Conservation (phyloP, 2,329 filamentous ascomycete genomes). For the Hyphodiscus sp. region DNA sequence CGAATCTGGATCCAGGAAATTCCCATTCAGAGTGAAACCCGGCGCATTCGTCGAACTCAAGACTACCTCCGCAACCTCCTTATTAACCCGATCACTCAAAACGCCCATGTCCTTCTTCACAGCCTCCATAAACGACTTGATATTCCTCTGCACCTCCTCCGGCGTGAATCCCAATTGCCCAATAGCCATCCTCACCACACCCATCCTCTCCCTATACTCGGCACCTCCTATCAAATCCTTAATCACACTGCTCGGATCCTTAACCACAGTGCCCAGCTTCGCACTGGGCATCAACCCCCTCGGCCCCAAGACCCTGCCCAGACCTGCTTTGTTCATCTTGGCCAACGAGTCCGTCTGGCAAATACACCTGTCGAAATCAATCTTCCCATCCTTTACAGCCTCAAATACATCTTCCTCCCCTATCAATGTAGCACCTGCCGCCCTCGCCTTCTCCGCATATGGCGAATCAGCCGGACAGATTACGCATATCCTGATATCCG, state of each 20-base stretch:
- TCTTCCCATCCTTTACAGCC: slow-evolving; percentile 60
- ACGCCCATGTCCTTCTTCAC: slow-evolving; percentile 71
- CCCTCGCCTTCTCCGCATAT: slow-evolving; percentile 64
- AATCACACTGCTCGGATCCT: slow-evolving; percentile 68
- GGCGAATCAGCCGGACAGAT: slow-evolving; percentile 79
- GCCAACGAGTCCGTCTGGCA: slow-evolving; percentile 74
- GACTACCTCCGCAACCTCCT: slow-evolving; percentile 70
- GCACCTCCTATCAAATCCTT: slow-evolving; percentile 76
- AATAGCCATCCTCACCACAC: slow-evolving; percentile 82
- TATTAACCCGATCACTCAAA: slow-evolving; percentile 57
- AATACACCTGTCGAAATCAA: slow-evolving; percentile 84
- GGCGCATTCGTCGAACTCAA: slow-evolving; percentile 83
- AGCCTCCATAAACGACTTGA: slow-evolving; percentile 68
- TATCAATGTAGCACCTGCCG: slow-evolving; percentile 73
- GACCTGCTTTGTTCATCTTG: slow-evolving; percentile 71
- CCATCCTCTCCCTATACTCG: slow-evolving; percentile 79
- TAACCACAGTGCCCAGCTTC: slow-evolving; percentile 84
- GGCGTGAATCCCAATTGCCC: slow-evolving; percentile 87
- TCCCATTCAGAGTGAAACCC: slow-evolving; percentile 79
- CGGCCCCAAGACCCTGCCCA: slow-evolving; percentile 80
- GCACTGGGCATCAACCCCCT: slow-evolving; percentile 85
- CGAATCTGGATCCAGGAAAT: slow-evolving; percentile 59
- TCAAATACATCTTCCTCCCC: slow-evolving; percentile 85
- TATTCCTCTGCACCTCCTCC: slow-evolving; percentile 76
- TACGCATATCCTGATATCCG: slow-evolving; percentile 82